These are phyloP conservation scores for Bonnemaisonia californica DNA, from an alignment of 31 red algal genomes.

Conservation along the genomic window DNA sequence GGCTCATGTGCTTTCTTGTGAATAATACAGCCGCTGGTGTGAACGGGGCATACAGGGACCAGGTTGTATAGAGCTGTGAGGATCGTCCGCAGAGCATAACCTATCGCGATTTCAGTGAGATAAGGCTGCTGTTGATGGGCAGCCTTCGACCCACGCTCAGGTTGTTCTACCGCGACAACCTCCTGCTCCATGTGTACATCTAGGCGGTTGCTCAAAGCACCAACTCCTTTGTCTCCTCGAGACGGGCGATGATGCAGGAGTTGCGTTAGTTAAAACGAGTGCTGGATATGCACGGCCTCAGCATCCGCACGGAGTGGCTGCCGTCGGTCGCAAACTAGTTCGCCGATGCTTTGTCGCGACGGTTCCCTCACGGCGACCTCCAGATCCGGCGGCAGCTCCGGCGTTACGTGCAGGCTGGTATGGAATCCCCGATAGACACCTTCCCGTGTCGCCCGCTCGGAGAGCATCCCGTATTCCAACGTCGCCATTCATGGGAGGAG, in stretches of 20 bases:
- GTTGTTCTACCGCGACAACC: background rate
- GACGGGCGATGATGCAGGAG: constrained; percentile 22
- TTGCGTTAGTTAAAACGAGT: background rate
- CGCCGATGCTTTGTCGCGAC: background rate
- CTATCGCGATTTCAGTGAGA: constrained; percentile 2
- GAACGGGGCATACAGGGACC: background rate
- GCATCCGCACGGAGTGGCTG: background rate
- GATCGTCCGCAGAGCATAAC: constrained; percentile 18
- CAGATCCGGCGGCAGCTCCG: background rate
- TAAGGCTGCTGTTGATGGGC: constrained; percentile 7
- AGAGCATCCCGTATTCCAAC: background rate
- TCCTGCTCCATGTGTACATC: constrained; percentile 31
- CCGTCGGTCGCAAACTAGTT: background rate
- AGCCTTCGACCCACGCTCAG: background rate
- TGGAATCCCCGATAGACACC: background rate
- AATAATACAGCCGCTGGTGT: background rate
- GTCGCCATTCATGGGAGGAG: background rate
- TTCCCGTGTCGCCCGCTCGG: background rate
- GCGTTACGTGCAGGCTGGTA: background rate
- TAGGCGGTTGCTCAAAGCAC: constrained; percentile 3
- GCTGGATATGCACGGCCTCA: no score
- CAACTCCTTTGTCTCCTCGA: constrained; percentile 20
- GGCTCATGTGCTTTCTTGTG: no score
- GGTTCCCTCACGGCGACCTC: background rate
- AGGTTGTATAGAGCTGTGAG: constrained; percentile 29